Conservation (phyloP, 352 stramenopile species). For the Globisporangium ultimum region DNA sequence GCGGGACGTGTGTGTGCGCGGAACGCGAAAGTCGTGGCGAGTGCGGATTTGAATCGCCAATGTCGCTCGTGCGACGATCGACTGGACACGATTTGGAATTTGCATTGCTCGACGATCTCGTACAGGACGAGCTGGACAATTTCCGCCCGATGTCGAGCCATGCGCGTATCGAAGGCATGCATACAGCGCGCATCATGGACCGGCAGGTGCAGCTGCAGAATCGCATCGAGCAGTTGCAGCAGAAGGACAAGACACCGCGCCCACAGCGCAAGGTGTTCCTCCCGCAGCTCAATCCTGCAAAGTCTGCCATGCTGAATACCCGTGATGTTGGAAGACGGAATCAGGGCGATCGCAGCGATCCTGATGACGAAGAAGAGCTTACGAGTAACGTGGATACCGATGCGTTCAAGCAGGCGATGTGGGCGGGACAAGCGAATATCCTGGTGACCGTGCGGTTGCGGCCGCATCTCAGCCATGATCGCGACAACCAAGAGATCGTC, state of each 20-base stretch:
- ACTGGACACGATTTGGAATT: conserved; percentile 9
- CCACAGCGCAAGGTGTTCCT: conserved; percentile 19
- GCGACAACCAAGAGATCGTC: conserved; percentile 70
- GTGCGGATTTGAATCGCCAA: background rate
- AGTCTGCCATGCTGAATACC: conserved; percentile 10
- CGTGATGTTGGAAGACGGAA: background rate
- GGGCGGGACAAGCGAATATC: conserved; percentile 85
- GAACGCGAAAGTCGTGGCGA: no score
- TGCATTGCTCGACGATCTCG: background rate
- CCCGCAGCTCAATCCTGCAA: conserved; percentile 17
- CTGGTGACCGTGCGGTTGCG: conserved; percentile 87
- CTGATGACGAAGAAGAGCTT: background rate
- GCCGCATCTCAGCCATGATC: conserved; percentile 73
- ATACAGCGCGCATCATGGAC: background rate
- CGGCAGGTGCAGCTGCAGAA: no score
- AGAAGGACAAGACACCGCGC: conserved; percentile 2
- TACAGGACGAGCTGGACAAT: background rate
- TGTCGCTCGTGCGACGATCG: conserved; percentile 15
- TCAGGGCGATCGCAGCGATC: background rate
- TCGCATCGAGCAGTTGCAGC: no score
- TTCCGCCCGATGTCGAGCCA: conserved; percentile 25
- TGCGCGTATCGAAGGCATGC: conserved; percentile 19
- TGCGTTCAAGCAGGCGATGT: conserved; percentile 76
- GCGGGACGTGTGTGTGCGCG: no score
- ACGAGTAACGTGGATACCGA: conserved; percentile 45